Evolutionary conservation across 257 asterid species (phyloP), one percentile per base, ranked within the genome.

Genomic region (Jaltomata sinuosa): DNA sequence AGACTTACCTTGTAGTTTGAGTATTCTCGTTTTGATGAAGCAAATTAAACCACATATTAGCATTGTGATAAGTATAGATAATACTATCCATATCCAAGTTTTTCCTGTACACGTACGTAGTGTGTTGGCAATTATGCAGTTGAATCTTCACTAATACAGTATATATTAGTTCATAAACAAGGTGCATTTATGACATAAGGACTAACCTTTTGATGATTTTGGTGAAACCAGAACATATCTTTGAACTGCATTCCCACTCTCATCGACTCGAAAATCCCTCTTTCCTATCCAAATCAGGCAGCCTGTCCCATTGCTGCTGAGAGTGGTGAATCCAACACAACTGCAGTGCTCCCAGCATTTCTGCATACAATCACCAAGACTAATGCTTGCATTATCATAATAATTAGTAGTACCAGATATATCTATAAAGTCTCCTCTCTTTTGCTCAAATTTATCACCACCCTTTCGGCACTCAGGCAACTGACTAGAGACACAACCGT

Each of bases 61-160:
- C n/a, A 52, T 29, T 3, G 47, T 22, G 34, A 84, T 6, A 11
- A 80, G 50, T 65, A 69, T 32, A 67, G 85, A 61, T 69, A 80
- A 31, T 7, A 84, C 47, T 80, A 69, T 53, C 89, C 89, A 86
- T 12, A 68, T 86, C 89, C 89, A 86, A 2, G 71, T 6, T 36
- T 68, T 79, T 31, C 69, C 89, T 87, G 86, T 67, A 61, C 42
- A 65, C 65, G 12, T 1, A 65, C 65, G 12, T 1, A 77, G 45
- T n/a, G 10, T 2, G 0, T 9, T 67, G 49, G 34, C 0, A 32
- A 34, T 34, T 18, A 67, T 67, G 19, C 49, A 19, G 49, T 34
- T 34, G 49, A 34, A 19, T 19, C 18, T 67, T 67, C 49, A 34
- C 29, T 16, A 6, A 36, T 68, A 67, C 32, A n/a, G 8, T 38